Base-by-base conservation (phyloP, 2,329 filamentous ascomycete species). In the Fusarium torulosum region DNA sequence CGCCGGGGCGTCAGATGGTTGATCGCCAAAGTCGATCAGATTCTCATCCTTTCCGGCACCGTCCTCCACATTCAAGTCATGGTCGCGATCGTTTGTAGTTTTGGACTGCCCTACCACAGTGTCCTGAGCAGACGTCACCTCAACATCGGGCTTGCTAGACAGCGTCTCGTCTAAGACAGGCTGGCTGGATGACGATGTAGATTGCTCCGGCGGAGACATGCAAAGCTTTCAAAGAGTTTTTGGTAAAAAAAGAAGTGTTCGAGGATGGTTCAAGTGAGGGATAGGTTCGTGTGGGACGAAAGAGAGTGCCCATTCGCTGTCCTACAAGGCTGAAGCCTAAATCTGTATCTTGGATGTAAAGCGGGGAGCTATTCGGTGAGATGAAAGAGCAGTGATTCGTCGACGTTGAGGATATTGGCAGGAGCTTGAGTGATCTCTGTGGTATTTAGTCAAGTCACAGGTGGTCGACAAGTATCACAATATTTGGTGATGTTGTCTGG, bases 171-270 rank as follows among this genome's bases (percentile, higher is more conserved):
- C 69, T 64, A 58, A 63, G 72, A 73, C 71, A 66, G 70, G 64
- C 72, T 74, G 72, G 60, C 61, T 69, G 59, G 69, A 64, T 60
- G 66, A 70, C 73, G 70, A 61, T 52, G 71, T 59, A 59, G 74
- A 70, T 41, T 69, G 67, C 67, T 77, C 76, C 55, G 75, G 75
- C 63, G 76, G 76, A 76, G 78, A 79, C 78, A 79, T 79, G 70
- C 77, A 78, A 73, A 63, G 68, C 43, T 70, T 69, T 55, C 52
- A 45, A 42, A 38, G 35, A 21, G 55, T 61, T 53, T 17, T 19
- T 43, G 46, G 33, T 14, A 35, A 44, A 50, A 45, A 20, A 53
- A 33, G 23, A 44, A 35, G 37, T 19, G 14, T 35, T 53, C 33
- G 29, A 38, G 35, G 15, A 42, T 53, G 41, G 41, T 27, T 61